These are phyloP conservation scores for Mallotus nudiflorus DNA, from an alignment of 345 rosid species.

Conservation along the genomic window DNA sequence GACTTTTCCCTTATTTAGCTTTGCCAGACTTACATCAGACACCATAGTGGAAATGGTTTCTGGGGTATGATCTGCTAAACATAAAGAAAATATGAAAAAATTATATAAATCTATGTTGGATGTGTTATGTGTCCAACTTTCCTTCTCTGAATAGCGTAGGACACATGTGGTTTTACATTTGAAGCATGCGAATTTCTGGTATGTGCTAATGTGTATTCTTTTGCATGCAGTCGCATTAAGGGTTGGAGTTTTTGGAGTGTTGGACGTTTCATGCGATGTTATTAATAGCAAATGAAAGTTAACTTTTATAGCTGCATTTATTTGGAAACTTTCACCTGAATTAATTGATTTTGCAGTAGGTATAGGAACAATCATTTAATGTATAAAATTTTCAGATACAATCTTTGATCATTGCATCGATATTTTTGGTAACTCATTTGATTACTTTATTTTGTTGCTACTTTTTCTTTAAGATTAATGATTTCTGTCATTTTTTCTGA, in stretches of 20 bases:
- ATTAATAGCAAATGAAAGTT: neutral
- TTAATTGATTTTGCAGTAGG: neutral
- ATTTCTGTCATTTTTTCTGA: neutral
- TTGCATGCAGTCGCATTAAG: neutral
- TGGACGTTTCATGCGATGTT: neutral
- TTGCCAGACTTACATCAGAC: neutral
- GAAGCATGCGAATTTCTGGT: slow-evolving; percentile 1
- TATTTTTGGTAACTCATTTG: neutral
- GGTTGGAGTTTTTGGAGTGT: neutral
- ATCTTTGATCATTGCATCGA: neutral
- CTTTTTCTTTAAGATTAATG: neutral
- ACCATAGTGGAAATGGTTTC: neutral
- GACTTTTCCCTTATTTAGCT: neutral
- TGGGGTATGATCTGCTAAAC: neutral
- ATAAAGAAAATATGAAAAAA: neutral
- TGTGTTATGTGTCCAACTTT: neutral
- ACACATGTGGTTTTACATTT: neutral
- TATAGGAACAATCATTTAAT: neutral
- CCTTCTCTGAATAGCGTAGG: neutral
- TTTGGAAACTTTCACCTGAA: neutral
- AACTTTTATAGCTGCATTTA: neutral
- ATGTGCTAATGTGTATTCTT: neutral
- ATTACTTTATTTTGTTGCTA: neutral
- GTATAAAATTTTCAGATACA: neutral
- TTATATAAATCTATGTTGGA: neutral